Percentiles rank a stretch among this genome's conserved stretches.
Evolutionary conservation across 768 basidiomycete genomes (phyloP).

Genomic region (Phanerodontia chrysosporium): DNA sequence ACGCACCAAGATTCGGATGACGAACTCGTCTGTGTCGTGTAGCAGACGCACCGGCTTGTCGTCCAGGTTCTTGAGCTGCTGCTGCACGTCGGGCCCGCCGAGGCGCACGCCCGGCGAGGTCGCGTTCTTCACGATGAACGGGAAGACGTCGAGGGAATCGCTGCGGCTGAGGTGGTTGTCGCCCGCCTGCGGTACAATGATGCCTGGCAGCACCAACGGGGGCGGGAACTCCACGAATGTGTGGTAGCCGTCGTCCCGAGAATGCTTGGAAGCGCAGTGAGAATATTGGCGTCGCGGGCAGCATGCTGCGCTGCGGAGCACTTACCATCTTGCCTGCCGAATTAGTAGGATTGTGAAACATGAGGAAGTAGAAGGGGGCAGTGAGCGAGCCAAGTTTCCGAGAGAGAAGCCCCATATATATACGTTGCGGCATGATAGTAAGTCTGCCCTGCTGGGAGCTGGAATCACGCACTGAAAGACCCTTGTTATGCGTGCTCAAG

Average conservation of each 20-base stretch:
- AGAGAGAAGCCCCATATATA: neutral
- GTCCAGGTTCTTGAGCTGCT: neutral
- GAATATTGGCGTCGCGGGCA: too few species aligned
- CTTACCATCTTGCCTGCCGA: neutral
- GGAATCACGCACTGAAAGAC: too few species aligned
- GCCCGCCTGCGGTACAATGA: constrained; percentile 3
- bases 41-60: neutral
- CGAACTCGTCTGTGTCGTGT: neutral
- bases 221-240: constrained; percentile 5
- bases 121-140: neutral
- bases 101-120: neutral
- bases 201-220: neutral
- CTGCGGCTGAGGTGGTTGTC: neutral
- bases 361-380: neutral
- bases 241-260: neutral
- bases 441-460: too few species aligned
- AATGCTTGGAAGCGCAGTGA: too few species aligned
- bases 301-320: neutral
- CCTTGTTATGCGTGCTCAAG: too few species aligned
- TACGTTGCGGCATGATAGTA: too few species aligned
- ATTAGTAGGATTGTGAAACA: too few species aligned
- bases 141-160: neutral
- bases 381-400: neutral
- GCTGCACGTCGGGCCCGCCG: neutral
- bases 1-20: neutral